phyloP scores from a whole-genome alignment of 257 asterid genomes.

The Nicotiana benthamiana region DNA sequence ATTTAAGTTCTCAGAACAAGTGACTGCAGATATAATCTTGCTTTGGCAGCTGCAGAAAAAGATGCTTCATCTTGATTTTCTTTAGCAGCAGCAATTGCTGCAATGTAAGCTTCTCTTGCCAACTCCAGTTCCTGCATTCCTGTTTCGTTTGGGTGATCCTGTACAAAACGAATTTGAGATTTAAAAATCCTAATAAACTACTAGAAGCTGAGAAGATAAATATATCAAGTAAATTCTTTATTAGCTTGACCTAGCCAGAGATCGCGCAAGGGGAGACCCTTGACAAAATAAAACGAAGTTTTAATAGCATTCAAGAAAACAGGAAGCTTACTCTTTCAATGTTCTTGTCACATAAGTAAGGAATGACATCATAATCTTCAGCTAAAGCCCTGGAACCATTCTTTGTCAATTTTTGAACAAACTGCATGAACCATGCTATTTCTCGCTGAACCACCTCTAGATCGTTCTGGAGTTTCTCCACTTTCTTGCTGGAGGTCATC shows the following conservation, averaged over 20 bases:
- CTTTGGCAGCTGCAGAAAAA: conserved; percentile 63
- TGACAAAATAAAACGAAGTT: not conserved
- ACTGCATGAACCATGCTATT: conserved; percentile 52
- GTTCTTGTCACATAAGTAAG: conserved; percentile 27
- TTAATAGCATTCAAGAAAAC: no score
- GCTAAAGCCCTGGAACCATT: conserved; percentile 19
- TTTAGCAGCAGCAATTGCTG: conserved; percentile 67
- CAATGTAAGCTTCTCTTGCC: conserved; percentile 66
- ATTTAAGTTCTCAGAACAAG: conserved; percentile 23
- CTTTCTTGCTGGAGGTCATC: conserved; percentile 60
- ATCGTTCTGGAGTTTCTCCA: conserved; percentile 66
- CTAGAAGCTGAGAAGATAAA: not conserved
- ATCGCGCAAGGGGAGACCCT: not conserved
- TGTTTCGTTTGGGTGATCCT: conserved; percentile 46
- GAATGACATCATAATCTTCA: conserved; percentile 42
- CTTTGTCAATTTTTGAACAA: conserved; percentile 57
- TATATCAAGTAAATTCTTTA: not conserved
- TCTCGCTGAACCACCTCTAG: conserved; percentile 56
- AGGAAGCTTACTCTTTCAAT: conserved; percentile 48
- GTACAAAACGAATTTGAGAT: conserved; percentile 13
- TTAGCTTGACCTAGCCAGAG: not conserved
- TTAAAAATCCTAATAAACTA: not conserved
- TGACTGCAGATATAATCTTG: conserved; percentile 67
- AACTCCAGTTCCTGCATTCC: conserved; percentile 58
- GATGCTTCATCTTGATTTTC: conserved; percentile 70